phyloP scores from a whole-genome alignment of 163 green algal genomes.

The Prototheca cutis region DNA sequence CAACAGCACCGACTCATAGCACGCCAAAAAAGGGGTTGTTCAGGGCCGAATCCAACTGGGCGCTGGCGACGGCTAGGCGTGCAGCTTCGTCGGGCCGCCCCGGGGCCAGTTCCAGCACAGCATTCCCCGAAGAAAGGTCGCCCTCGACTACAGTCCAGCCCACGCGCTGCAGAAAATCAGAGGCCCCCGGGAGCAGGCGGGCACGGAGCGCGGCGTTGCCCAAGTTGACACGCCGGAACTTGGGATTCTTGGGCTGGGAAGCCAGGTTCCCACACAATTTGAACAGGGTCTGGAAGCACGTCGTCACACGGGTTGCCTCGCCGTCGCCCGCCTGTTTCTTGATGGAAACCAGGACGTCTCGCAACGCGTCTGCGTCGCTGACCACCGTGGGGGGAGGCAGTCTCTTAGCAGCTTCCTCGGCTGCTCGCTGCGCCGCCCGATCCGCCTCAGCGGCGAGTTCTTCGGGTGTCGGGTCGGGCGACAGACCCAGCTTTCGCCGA shows the following conservation, averaged over 20 bases:
- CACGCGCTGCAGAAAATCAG: conserved; percentile 62
- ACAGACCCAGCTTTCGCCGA: conserved; percentile 73
- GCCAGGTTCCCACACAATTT: conserved; percentile 83
- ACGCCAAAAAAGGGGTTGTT: conserved; percentile 73
- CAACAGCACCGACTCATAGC: conserved; percentile 32
- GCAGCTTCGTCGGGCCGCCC: conserved; percentile 15
- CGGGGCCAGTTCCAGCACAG: conserved; percentile 10
- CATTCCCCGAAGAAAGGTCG: conserved; percentile 16
- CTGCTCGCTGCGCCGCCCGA: conserved; percentile 29
- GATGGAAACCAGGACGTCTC: conserved; percentile 62
- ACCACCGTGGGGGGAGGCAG: conserved; percentile 20
- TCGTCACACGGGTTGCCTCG: conserved; percentile 60
- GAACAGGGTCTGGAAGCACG: conserved; percentile 64
- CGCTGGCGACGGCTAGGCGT: conserved; percentile 41
- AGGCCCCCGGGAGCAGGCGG: conserved; percentile 50
- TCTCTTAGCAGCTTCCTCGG: conserved; percentile 14
- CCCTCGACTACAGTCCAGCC: conserved; percentile 61
- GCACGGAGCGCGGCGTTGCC: conserved; percentile 75
- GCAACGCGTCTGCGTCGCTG: conserved; percentile 45
- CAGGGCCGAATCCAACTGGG: conserved; percentile 46
- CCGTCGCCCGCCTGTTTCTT: conserved; percentile 71
- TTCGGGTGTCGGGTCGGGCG: conserved; percentile 80
- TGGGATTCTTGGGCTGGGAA: conserved; percentile 56
- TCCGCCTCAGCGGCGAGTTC: conserved; percentile 65
- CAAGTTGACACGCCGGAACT: conserved; percentile 77